Evolutionary conservation across 1,139 yeast genomes (phyloP), one percentile per base, ranked within the genome.

Genomic region (Candida gigantensis): DNA sequence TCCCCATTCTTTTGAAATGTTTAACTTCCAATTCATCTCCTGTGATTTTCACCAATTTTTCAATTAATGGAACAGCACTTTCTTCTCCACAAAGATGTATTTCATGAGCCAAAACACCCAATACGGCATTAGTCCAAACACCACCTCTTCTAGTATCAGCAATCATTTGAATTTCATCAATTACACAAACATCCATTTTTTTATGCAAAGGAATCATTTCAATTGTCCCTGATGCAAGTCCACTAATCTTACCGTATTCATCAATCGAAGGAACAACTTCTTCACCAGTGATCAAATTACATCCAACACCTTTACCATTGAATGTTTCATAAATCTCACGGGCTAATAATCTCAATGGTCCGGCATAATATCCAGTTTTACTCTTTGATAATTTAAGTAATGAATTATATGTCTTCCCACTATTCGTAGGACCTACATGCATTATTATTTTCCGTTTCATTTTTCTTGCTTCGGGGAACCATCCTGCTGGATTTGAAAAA

Each of bases 351-450:
- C 99, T 69, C 34, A 92, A 65, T 0, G 99, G 99, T 0, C 98
- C 98, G 0, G 97, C 97, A 58, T 84, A 92, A 49, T 85, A 86
- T 0, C 98, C 98, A n/a, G 82, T 73, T 27, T 77, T 70, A 7
- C 90, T 80, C n/a, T 60, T 51, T 46, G 80, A 79, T 30, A 92
- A 68, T 37, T 79, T 73, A 51, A 84, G 73, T 30, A 92, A 64
- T 0, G 97, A 96, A 34, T 78, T 75, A 54, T 86, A 85, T 0
- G 98, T 92, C 53, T 92, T 92, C n/a, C 99, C 99, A 49, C 94
- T 82, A 57, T 92, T 92, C 0, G 99, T 92, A 0, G 99, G 98
- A 0, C 99, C 99, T 13, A 92, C 88, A 57, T 92, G 99, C 79
- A 94, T 76, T 14, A 83, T 73, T 30, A 92, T 74, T 40, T 84